phyloP scores from a whole-genome alignment of 2,329 filamentous ascomycete species.

The Cadophora malorum region DNA sequence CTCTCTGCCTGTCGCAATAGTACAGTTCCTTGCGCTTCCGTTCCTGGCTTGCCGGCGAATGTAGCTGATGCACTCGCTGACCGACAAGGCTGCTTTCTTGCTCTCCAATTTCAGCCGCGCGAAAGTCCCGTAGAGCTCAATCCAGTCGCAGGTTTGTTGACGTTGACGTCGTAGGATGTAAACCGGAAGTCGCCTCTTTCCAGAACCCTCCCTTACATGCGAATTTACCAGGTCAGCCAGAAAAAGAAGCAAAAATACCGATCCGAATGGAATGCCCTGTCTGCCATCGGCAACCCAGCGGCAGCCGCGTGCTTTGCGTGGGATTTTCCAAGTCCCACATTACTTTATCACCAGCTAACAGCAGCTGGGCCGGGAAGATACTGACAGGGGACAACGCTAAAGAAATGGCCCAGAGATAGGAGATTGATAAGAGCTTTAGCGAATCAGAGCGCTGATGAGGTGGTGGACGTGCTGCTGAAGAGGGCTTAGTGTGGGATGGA shows the following conservation, averaged over 20 bases:
- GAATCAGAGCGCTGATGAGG: constrained; percentile 15
- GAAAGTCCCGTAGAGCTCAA: too few relatives aligned
- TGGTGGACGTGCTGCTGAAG: neutral
- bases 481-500: constrained; percentile 5
- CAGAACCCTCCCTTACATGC: neutral
- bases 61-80: neutral
- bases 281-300: constrained; percentile 9
- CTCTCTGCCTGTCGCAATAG: neutral
- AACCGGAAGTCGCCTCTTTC: constrained; percentile 13
- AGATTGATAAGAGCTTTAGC: constrained; percentile 29
- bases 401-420: constrained; percentile 17
- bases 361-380: neutral
- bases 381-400: neutral
- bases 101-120: neutral
- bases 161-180: neutral
- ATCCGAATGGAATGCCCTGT: neutral
- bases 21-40: neutral
- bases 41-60: neutral
- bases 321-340: constrained; percentile 11
- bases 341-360: too few relatives aligned
- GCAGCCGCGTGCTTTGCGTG: constrained; percentile 12
- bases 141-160: too few relatives aligned
- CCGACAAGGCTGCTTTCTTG: neutral
- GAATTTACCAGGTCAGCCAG: neutral
- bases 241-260: constrained; percentile 2